A percentile compares a stretch with the other conserved stretches of the same genome.
Conservation (phyloP, 768 basidiomycete genomes). For the Termitomyces sp. region DNA sequence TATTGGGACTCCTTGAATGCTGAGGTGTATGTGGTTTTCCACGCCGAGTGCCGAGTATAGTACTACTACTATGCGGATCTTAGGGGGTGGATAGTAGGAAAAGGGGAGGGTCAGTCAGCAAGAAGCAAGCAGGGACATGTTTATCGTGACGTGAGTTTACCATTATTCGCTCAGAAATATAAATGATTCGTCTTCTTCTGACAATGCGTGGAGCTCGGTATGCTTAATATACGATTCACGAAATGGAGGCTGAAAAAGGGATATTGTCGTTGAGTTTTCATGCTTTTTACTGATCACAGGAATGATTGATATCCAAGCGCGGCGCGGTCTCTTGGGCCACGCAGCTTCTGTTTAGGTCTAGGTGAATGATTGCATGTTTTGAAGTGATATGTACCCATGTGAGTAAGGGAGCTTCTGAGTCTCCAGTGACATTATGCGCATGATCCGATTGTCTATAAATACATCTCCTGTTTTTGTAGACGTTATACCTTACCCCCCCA, state of each 20-base stretch:
- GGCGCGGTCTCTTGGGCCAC: conserved; percentile 4
- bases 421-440: too few relatives aligned
- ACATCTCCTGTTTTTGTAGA: neutral
- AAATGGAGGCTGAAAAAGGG: neutral
- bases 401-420: neutral
- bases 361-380: neutral
- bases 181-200: conserved; percentile 37
- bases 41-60: conserved; percentile 30
- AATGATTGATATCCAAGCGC: conserved; percentile 11
- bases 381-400: neutral
- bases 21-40: conserved; percentile 35
- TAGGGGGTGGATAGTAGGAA: conserved; percentile 16
- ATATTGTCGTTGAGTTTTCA: conserved; percentile 15
- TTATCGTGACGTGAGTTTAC: conserved; percentile 49
- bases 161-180: conserved; percentile 38
- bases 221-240: neutral
- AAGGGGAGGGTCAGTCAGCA: conserved; percentile 3
- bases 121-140: conserved; percentile 9
- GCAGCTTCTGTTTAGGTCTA: conserved; percentile 5
- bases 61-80: conserved; percentile 15
- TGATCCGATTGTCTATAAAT: neutral
- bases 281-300: conserved; percentile 9
- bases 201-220: conserved; percentile 10
- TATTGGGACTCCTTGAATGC: conserved; percentile 35
- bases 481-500: too few relatives aligned